Conservation (phyloP, 2,329 filamentous ascomycete species). For the Penicillium sp. region DNA sequence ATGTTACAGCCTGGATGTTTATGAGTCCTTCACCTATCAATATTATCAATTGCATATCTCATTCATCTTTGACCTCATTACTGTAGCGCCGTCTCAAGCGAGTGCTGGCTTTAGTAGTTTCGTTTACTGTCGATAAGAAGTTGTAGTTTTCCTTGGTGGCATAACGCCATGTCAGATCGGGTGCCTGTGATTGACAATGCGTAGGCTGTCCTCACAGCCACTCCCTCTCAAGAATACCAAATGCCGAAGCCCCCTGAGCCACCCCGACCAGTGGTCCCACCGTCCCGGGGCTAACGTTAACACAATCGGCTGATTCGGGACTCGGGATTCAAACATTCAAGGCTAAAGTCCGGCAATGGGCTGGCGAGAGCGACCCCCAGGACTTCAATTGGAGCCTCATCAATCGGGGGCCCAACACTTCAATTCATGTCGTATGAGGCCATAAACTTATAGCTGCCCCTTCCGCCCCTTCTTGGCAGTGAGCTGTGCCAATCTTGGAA, state of each 20-base stretch:
- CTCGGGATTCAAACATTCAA: too few species aligned
- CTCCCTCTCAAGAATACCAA: too few species aligned
- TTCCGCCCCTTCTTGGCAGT: background rate
- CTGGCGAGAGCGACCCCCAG: too few species aligned
- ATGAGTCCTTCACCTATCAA: background rate
- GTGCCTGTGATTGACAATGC: too few species aligned
- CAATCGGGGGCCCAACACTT: background rate
- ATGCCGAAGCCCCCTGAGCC: too few species aligned
- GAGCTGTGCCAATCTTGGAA: background rate
- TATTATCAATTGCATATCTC: background rate
- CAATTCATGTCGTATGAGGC: background rate
- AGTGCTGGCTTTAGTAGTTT: too few species aligned
- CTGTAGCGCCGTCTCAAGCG: background rate
- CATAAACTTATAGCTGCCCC: background rate
- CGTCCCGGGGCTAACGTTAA: too few species aligned
- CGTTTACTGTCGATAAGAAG: background rate
- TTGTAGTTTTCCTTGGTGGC: background rate
- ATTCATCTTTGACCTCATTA: background rate
- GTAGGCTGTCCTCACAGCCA: too few species aligned
- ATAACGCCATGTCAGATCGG: background rate
- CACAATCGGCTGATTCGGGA: too few species aligned
- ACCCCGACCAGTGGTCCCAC: too few species aligned
- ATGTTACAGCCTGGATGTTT: background rate
- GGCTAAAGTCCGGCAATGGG: too few species aligned
- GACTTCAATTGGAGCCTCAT: background rate